Conservation (phyloP, 2,329 filamentous ascomycete species). For the Knufia fluminis region DNA sequence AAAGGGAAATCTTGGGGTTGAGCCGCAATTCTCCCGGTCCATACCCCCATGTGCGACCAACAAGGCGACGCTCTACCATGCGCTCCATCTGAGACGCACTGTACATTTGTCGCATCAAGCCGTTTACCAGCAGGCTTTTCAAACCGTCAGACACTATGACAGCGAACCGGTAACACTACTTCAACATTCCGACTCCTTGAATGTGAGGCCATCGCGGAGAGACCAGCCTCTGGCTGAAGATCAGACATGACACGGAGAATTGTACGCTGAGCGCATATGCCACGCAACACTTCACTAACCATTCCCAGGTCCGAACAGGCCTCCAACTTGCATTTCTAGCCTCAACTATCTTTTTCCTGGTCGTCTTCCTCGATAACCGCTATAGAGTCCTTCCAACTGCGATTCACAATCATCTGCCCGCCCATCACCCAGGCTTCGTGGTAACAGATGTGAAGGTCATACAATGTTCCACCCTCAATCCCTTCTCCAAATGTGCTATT, state of each 20-base stretch:
- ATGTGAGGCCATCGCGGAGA: not conserved
- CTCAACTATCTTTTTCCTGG: constrained; percentile 57
- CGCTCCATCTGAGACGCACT: not conserved
- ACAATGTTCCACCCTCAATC: constrained; percentile 65
- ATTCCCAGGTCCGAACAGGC: constrained; percentile 50
- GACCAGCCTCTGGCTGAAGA: constrained; percentile 7
- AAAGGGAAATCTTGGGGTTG: not conserved
- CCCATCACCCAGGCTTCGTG: constrained; percentile 73
- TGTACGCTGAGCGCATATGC: not conserved
- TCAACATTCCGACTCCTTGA: not conserved
- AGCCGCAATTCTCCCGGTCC: not conserved
- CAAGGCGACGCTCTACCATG: not conserved
- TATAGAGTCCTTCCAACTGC: constrained; percentile 77
- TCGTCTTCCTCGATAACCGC: constrained; percentile 78
- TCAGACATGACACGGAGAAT: constrained; percentile 10
- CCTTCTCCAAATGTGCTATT: constrained; percentile 66
- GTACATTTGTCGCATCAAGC: too few relatives aligned
- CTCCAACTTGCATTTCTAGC: constrained; percentile 63
- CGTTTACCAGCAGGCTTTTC: too few relatives aligned
- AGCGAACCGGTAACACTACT: not conserved
- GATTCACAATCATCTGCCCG: constrained; percentile 78
- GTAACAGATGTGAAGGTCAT: constrained; percentile 76
- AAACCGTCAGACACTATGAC: not conserved
- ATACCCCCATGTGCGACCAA: not conserved
- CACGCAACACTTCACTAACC: constrained; percentile 8